Evolutionary conservation across 768 basidiomycete genomes (phyloP), one percentile per base, ranked within the genome.

Genomic region (Mycena epipterygia): DNA sequence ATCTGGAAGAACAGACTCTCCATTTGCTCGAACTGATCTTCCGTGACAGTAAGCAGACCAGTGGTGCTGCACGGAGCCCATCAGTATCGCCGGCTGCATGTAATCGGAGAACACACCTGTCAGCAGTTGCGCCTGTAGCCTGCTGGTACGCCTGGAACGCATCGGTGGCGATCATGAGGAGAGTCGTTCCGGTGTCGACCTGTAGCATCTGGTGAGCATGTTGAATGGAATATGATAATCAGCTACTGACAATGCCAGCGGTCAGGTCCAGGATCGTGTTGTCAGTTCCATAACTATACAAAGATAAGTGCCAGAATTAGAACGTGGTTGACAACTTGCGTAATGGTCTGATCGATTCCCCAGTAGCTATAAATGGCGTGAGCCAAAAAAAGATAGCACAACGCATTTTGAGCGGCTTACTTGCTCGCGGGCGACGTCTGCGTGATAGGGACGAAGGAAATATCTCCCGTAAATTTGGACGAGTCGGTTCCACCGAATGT

Each of bases 111-210:
- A 75, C 84, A 71, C 56, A 88, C 86, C 78, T 70, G 78, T 92
- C 91, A 64, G 85, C 30, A 21, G 76, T 84, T 5, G 85, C 90
- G 21, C 88, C 89, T 1, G 88, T 89, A 19, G 86, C 87, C 23
- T 81, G 21, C 77, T 88, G 83, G 75, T 91, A 92, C 14, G 79
- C 80, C 56, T 86, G 76, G 83, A 90, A 91, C 6, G 88, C 88
- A 67, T 90, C 89, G 2, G 88, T 87, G 14, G 89, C 89, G 64
- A 91, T 76, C 58, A 90, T 80, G 5, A 90, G 74, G 41, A 89
- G 79, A 21, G 89, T 88, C 35, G 89, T 88, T 51, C 87, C 85
- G 33, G 85, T 86, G 74, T 88, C 88, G 42, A 89, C 70, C 70
- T 71, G 11, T 48, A 25, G 59, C 3, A 55, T 19, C n/a, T 48